Evolutionary conservation across 2,329 filamentous ascomycete species (phyloP), one percentile per base, ranked within the genome.

Genomic region (Pseudogymnoascus sp.): DNA sequence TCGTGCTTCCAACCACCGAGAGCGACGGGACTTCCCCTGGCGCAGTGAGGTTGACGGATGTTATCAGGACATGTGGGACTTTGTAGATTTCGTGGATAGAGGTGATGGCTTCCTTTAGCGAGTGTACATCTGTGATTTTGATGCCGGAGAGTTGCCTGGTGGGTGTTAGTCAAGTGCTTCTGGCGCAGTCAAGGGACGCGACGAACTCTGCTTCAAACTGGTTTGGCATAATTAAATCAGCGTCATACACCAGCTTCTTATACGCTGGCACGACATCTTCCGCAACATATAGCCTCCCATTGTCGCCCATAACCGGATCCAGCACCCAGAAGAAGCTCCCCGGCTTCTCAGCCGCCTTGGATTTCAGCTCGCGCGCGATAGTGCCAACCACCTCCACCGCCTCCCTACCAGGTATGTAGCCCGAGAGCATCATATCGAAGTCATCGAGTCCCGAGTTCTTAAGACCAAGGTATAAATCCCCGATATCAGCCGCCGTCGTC

Each of bases 281-380:
- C 5, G 88, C 89, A 6, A 99, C 93, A 72, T 99, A 99, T 10
- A 99, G 80, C 67, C 83, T 85, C 59, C 92, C 94, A 70, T 97
- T 92, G 73, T 99, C 94, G 31, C 94, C 94, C 94, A 99, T 99
- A 58, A 99, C 94, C 0, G 95, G 94, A 73, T 99, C 94, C 27
- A 99, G 82, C 2, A 96, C 90, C 93, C 93, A 97, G 76, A 97
- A 97, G 78, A 97, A 96, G 52, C 82, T 85, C 0, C 91, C 89
- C 0, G 89, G 87, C 33, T 79, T 81, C 12, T 77, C 78, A 36
- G 77, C 78, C 1, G 84, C 80, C 69, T 86, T 87, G 60, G 82
- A 78, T 72, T 88, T 89, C 64, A 97, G 80, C 69, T 96, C 91
- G 66, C 87, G 81, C 10, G 85, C 94, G 67, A 99, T 96, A 61